A percentile compares a stretch with the other conserved stretches of the same genome.
phyloP scores from a whole-genome alignment of 73 alveolate species.

The Paramecium bursaria region DNA sequence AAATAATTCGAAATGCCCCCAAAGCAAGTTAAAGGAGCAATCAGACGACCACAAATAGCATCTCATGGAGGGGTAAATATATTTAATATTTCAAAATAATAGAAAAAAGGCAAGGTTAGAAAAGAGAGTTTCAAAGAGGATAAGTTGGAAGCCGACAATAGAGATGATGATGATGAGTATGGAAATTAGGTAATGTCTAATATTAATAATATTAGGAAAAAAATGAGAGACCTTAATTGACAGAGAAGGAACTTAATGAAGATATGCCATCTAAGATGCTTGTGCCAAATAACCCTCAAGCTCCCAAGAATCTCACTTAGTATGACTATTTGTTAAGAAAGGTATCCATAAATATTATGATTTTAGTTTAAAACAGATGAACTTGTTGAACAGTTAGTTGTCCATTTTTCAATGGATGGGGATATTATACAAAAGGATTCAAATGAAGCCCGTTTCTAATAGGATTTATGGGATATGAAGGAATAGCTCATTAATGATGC shows the following conservation, averaged over 20 bases:
- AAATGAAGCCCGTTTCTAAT: slow-evolving; percentile 85
- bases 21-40: no score
- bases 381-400: slow-evolving; percentile 83
- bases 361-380: slow-evolving; percentile 83
- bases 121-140: no score
- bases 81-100: no score
- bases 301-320: slow-evolving; percentile 84
- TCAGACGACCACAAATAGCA: no score
- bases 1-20: no score
- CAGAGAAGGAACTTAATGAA: slow-evolving; percentile 78
- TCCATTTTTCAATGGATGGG: slow-evolving; percentile 86
- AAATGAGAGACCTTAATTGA: slow-evolving; percentile 55
- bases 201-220: slow-evolving; percentile 8
- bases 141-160: no score
- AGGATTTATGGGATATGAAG: slow-evolving; percentile 86
- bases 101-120: no score
- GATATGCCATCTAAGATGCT: slow-evolving; percentile 82
- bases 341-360: slow-evolving; percentile 19
- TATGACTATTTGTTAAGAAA: slow-evolving; percentile 78
- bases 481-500: slow-evolving; percentile 79
- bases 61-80: no score
- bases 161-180: no score
- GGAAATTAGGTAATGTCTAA: no score
- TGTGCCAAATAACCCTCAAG: slow-evolving; percentile 86
- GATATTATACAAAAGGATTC: slow-evolving; percentile 81